A percentile compares a stretch with the other conserved stretches of the same genome.
phyloP scores from a whole-genome alignment of 2,329 filamentous ascomycete species.

The Fusarium tupiense region DNA sequence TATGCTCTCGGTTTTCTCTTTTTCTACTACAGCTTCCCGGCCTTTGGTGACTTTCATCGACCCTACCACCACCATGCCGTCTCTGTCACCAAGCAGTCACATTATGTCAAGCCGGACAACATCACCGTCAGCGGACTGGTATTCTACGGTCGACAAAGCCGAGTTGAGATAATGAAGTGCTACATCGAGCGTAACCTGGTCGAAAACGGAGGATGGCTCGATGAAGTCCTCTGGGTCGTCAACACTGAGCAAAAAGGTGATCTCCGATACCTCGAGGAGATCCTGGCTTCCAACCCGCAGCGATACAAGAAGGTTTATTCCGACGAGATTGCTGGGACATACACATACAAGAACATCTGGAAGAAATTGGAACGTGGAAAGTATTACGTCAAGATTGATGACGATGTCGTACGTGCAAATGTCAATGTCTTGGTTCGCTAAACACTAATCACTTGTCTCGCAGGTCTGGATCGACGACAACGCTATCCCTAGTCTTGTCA shows the following conservation, averaged over 20 bases:
- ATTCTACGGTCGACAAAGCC: conserved; percentile 28
- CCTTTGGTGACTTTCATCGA: neutral
- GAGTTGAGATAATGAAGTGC: conserved; percentile 26
- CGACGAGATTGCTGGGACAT: conserved; percentile 7
- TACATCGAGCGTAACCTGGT: conserved; percentile 35
- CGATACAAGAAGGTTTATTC: conserved; percentile 27
- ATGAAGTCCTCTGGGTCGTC: conserved; percentile 32
- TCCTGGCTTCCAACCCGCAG: conserved; percentile 20
- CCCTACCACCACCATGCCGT: neutral
- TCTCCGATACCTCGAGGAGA: conserved; percentile 26
- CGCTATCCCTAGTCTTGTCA: conserved; percentile 27
- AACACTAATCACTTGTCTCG: neutral
- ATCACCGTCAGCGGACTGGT: conserved; percentile 28
- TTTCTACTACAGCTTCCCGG: neutral
- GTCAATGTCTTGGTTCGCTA: neutral
- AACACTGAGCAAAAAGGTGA: conserved; percentile 17
- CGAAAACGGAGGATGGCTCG: conserved; percentile 32
- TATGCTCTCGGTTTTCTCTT: neutral
- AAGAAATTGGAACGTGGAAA: conserved; percentile 29
- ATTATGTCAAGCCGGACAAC: conserved; percentile 15
- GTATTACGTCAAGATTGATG: conserved; percentile 38
- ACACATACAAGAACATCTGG: conserved; percentile 33
- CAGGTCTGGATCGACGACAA: conserved; percentile 34
- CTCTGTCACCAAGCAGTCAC: neutral
- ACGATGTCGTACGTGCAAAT: conserved; percentile 16